A percentile compares a stretch with the other conserved stretches of the same genome.
Conservation (phyloP, 108 stramenopile genomes). For the Aureococcus anophagefferens region DNA sequence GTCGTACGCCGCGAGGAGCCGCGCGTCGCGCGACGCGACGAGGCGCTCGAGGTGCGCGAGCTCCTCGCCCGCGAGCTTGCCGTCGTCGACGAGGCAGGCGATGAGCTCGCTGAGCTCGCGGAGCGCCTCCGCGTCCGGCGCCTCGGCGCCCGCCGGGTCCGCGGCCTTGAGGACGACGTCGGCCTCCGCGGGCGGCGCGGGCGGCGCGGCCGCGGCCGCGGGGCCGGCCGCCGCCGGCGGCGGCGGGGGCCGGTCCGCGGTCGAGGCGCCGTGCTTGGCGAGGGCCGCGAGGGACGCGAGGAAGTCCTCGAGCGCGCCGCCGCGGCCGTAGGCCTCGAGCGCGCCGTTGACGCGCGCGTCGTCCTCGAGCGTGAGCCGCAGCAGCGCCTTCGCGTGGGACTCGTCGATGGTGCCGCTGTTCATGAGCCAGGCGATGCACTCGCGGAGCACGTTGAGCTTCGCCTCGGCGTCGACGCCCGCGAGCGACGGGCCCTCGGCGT, state of each 20-base stretch:
- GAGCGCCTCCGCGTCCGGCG: not conserved
- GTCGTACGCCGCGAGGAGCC: conserved; percentile 1
- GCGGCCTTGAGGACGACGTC: not conserved
- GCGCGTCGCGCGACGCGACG: not conserved
- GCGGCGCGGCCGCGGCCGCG: no score
- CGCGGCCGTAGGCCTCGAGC: not conserved
- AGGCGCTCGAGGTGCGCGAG: not conserved
- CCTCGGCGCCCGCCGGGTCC: not conserved
- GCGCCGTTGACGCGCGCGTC: not conserved
- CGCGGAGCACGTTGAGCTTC: not conserved
- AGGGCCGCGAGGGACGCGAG: not conserved
- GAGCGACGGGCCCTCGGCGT: no score
- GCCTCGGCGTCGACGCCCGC: no score
- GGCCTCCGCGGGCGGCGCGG: not conserved
- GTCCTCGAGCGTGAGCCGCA: not conserved
- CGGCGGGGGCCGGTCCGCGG: no score
- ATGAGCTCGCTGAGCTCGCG: not conserved
- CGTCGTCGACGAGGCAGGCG: not conserved
- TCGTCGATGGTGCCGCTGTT: not conserved
- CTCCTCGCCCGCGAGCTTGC: not conserved
- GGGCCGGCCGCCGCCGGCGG: no score
- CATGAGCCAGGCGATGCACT: not conserved
- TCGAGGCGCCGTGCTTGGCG: not conserved
- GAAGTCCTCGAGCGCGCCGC: not conserved
- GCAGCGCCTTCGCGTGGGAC: not conserved